Evolutionary conservation across 2,329 filamentous ascomycete species (phyloP).

Genomic region (Ceratocystis variospora): DNA sequence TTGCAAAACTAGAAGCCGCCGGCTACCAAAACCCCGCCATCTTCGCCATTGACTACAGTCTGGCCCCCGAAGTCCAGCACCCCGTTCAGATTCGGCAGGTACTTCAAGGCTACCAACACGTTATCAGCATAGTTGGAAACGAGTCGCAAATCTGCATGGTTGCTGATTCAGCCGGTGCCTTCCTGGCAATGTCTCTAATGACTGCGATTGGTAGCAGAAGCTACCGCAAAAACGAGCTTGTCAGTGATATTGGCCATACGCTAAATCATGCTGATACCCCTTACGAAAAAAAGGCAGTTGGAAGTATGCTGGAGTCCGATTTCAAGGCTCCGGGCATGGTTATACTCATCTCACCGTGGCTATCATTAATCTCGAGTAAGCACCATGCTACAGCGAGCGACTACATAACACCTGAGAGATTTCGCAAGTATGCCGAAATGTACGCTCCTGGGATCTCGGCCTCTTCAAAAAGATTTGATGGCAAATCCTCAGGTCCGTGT

Average conservation of each 20-base stretch:
- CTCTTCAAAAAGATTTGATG: background rate
- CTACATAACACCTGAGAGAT: slow-evolving; percentile 52
- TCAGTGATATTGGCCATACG: slow-evolving; percentile 1
- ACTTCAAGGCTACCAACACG: slow-evolving; percentile 55
- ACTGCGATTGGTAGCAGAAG: slow-evolving; percentile 13
- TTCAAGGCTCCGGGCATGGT: slow-evolving; percentile 37
- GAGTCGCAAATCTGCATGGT: slow-evolving; percentile 53
- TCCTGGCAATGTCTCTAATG: slow-evolving; percentile 58
- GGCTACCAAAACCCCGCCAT: slow-evolving; percentile 65
- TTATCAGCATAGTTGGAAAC: slow-evolving; percentile 44
- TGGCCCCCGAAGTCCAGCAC: slow-evolving; percentile 54
- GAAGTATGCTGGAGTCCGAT: slow-evolving; percentile 1
- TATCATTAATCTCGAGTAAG: slow-evolving; percentile 52
- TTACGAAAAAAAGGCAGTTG: slow-evolving; percentile 8
- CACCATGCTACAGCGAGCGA: slow-evolving; percentile 60
- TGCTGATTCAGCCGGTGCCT: slow-evolving; percentile 69
- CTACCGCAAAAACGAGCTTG: slow-evolving; percentile 11
- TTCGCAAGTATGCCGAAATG: slow-evolving; percentile 56
- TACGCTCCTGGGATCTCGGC: slow-evolving; percentile 34
- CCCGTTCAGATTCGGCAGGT: slow-evolving; percentile 61
- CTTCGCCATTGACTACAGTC: slow-evolving; percentile 66
- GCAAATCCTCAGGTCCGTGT: background rate
- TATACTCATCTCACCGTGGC: slow-evolving; percentile 68
- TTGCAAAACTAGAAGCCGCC: slow-evolving; percentile 46
- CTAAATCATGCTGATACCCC: background rate